phyloP scores from a whole-genome alignment of 2,329 filamentous ascomycete genomes.

The Cryphonectria carpinicola region DNA sequence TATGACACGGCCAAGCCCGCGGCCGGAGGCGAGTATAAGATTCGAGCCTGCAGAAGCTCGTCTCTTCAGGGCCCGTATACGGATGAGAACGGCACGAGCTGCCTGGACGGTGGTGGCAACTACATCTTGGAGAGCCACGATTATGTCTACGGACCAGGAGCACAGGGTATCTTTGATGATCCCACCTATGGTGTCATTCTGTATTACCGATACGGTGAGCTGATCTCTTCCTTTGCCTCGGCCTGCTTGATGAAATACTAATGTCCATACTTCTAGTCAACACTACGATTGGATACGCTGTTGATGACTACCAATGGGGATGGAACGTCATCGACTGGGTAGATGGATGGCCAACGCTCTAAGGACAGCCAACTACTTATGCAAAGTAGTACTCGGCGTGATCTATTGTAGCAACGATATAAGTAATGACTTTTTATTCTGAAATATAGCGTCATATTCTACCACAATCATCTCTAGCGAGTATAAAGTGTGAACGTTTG shows the following conservation, averaged over 20 bases:
- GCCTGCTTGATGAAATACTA: not conserved
- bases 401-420: not conserved
- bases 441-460: not conserved
- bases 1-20: conserved; percentile 57
- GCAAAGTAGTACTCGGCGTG: not conserved
- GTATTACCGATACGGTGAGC: conserved; percentile 66
- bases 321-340: conserved; percentile 48
- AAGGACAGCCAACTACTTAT: conserved; percentile 25
- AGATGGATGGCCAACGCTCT: conserved; percentile 31
- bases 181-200: conserved; percentile 55
- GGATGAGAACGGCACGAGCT: conserved; percentile 58
- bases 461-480: too few species aligned
- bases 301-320: conserved; percentile 50
- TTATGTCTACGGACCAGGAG: conserved; percentile 64
- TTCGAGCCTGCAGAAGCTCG: conserved; percentile 63
- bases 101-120: conserved; percentile 60
- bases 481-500: too few species aligned
- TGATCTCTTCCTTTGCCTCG: conserved; percentile 52
- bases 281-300: conserved; percentile 49
- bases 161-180: conserved; percentile 62
- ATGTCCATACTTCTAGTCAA: conserved; percentile 32
- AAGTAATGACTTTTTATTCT: not conserved
- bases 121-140: conserved; percentile 60
- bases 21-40: conserved; percentile 65
- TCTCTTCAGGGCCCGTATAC: conserved; percentile 57